Percentiles rank a stretch among this genome's conserved stretches.
Evolutionary conservation across 306 rosid genomes (phyloP).

Genomic region (Quercus rubra): DNA sequence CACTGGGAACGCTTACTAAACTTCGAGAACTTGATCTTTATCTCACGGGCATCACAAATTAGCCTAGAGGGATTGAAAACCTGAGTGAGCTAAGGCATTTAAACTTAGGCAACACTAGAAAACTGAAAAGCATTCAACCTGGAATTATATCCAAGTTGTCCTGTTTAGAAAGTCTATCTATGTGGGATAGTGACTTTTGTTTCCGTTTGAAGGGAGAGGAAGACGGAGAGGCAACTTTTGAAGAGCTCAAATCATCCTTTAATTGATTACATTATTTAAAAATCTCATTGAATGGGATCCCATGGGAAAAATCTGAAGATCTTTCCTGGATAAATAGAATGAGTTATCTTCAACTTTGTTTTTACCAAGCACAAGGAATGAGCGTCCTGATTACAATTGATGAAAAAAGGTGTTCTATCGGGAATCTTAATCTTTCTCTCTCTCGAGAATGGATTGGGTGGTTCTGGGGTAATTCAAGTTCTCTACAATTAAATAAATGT

Average conservation of each 20-base stretch:
- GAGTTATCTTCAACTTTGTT: neutral
- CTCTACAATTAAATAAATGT: neutral
- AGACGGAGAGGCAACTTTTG: slow-evolving; percentile 3
- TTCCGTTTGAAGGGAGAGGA: neutral
- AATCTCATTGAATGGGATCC: slow-evolving; percentile 6
- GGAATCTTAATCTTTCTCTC: neutral
- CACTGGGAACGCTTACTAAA: neutral
- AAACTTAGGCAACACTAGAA: neutral
- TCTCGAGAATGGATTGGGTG: slow-evolving; percentile 3
- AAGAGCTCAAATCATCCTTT: slow-evolving; percentile 10
- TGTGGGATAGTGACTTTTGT: neutral
- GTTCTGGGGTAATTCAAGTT: neutral
- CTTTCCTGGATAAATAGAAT: neutral
- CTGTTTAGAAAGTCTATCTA: slow-evolving; percentile 11
- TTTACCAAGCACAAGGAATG: neutral
- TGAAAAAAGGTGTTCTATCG: slow-evolving; percentile 4
- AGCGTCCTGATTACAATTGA: neutral
- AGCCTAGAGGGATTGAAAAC: slow-evolving; percentile 5
- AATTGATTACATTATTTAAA: neutral
- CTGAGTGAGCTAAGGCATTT: slow-evolving; percentile 2
- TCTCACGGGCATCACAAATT: neutral
- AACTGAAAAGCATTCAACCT: neutral
- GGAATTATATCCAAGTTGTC: slow-evolving; percentile 8
- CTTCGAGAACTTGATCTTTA: slow-evolving; percentile 20
- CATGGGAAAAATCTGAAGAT: neutral